Conservation (phyloP, 495 filamentous ascomycete species). For the Bombardia bombarda region DNA sequence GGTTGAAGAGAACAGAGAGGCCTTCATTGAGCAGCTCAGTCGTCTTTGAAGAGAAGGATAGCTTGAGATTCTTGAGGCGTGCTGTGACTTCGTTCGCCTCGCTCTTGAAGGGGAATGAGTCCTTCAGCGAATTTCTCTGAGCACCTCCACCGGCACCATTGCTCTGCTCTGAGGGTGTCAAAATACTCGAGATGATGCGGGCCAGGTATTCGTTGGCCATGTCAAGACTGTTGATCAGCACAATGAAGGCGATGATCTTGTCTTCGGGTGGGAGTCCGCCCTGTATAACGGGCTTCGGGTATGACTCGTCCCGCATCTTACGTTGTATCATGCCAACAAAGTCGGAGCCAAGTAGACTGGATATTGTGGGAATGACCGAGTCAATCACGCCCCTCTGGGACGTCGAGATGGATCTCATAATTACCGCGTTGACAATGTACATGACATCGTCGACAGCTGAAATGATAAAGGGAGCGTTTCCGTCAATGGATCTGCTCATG, state of each 20-base stretch:
- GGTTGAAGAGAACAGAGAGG: conserved; percentile 75
- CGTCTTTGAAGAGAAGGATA: conserved; percentile 65
- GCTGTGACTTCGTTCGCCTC: conserved; percentile 60
- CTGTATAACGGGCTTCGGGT: conserved; percentile 66
- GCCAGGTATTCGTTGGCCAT: conserved; percentile 79
- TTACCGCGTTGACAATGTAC: conserved; percentile 93
- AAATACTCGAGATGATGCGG: conserved; percentile 67
- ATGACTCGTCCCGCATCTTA: conserved; percentile 93
- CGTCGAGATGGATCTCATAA: conserved; percentile 78
- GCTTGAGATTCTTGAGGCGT: conserved; percentile 59
- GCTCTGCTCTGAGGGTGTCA: conserved; percentile 31
- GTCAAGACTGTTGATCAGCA: conserved; percentile 93
- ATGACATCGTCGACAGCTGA: conserved; percentile 97
- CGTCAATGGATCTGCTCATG: conserved; percentile 54
- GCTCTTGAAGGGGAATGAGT: conserved; percentile 69
- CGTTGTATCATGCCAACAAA: conserved; percentile 96
- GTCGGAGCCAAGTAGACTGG: conserved; percentile 80
- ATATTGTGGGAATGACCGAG: conserved; percentile 71
- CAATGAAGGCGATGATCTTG: conserved; percentile 74
- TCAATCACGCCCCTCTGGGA: conserved; percentile 68
- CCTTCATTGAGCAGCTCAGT: conserved; percentile 77
- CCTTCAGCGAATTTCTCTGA: conserved; percentile 35
- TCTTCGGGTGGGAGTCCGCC: conserved; percentile 77
- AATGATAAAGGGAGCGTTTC: conserved; percentile 82
- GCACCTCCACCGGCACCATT: conserved; percentile 3